Percentiles rank a stretch among this genome's conserved stretches.
Conservation (phyloP, 2,329 filamentous ascomycete species). For the Leptodontidium sp. region DNA sequence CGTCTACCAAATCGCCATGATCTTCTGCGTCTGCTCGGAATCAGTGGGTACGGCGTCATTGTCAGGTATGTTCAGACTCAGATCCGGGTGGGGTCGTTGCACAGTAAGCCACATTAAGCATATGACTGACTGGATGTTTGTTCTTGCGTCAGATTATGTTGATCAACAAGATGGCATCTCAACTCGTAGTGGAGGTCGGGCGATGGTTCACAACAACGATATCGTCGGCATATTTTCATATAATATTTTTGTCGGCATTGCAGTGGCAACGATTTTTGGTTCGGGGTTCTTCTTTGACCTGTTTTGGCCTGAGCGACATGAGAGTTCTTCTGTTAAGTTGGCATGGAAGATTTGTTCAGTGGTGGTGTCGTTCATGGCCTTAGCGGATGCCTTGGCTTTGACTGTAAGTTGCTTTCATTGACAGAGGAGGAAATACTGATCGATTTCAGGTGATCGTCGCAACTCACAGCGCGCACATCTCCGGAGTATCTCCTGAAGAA, state of each 20-base stretch:
- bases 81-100: too few species aligned
- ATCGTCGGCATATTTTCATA: conserved; percentile 63
- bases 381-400: conserved; percentile 57
- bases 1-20: conserved; percentile 67
- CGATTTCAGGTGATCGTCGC: conserved; percentile 54
- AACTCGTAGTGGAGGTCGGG: conserved; percentile 47
- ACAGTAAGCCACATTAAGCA: neutral
- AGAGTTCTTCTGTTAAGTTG: conserved; percentile 56
- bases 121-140: neutral
- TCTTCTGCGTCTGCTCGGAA: conserved; percentile 63
- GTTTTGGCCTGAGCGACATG: conserved; percentile 64
- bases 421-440: conserved; percentile 1
- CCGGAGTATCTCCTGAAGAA: conserved; percentile 46
- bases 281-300: conserved; percentile 69
- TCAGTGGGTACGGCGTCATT: conserved; percentile 63
- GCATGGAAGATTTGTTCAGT: conserved; percentile 63
- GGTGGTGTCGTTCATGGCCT: conserved; percentile 55
- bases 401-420: conserved; percentile 47
- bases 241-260: conserved; percentile 66
- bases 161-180: conserved; percentile 60
- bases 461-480: conserved; percentile 54
- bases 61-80: conserved; percentile 51
- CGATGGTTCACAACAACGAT: conserved; percentile 60
- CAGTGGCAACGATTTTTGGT: conserved; percentile 65
- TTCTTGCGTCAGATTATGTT: conserved; percentile 55